These are phyloP conservation scores for Metschnikowia reukaufii DNA, from an alignment of 805 yeast species.

Conservation along the genomic window DNA sequence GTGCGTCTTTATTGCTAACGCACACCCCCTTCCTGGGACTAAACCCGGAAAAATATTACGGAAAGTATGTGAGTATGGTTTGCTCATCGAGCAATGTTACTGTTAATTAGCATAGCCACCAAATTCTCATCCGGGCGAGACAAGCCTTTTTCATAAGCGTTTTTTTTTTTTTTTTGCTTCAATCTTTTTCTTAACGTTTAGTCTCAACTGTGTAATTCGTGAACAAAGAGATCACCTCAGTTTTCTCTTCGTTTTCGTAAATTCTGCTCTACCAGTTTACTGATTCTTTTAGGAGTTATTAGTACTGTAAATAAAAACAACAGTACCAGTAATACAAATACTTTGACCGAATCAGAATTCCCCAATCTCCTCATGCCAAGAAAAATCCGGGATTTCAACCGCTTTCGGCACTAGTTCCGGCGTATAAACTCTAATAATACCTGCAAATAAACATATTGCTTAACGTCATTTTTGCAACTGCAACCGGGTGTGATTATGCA, in stretches of 20 bases:
- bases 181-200: too few relatives aligned
- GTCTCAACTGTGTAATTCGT: too few relatives aligned
- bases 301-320: too few relatives aligned
- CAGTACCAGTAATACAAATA: too few relatives aligned
- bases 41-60: background rate
- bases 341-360: too few relatives aligned
- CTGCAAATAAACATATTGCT: background rate
- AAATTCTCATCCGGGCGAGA: background rate
- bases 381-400: background rate
- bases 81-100: background rate
- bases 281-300: too few relatives aligned
- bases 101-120: background rate
- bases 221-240: too few relatives aligned
- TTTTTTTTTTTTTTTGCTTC: background rate
- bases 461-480: background rate
- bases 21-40: background rate
- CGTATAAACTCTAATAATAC: background rate
- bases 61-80: background rate
- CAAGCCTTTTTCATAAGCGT: background rate
- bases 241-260: too few relatives aligned
- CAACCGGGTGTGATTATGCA: background rate
- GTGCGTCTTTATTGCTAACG: background rate
- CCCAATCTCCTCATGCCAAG: background rate
- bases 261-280: too few relatives aligned
- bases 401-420: background rate